Base-by-base conservation (phyloP, 1,139 yeast species). In the Pichia sp. region DNA sequence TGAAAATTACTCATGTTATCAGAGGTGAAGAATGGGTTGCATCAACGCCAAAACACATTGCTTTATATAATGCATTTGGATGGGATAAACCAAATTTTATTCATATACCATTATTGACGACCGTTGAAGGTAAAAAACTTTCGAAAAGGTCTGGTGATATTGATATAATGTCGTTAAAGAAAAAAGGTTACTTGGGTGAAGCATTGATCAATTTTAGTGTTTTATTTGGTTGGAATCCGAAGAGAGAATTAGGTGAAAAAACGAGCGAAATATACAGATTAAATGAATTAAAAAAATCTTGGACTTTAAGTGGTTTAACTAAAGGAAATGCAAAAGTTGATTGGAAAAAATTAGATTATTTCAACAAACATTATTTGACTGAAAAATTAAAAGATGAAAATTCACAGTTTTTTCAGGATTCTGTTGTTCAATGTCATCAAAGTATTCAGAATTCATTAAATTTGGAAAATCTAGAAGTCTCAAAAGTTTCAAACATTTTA, bases 1-100 rank as follows among this genome's bases (percentile, higher is more conserved):
- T 93, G 99, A 69, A 80, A 47, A 87, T 93, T 44, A 87, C 97
- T 0, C 98, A 95, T 67, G 99, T 93, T 11, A 82, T 93, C 13
- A 75, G 99, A 58, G 99, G 99, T 39, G 99, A 93, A 65, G 98
- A 93, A 67, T 95, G 99, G 99, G 72, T 93, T 11, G 85, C 96
- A 1, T 87, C 98, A 0, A 93, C 99, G 0, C 96, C 98, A 3
- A 93, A 91, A 60, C 99, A 93, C 64, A 75, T 89, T 46, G 95
- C 96, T 0, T 69, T 93, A 53, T 95, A 93, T 64, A 62, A 76
- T 25, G 96, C 97, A 0, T 84, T 93, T 66, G 93, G 90, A 0
- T 91, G 97, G 98, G 60, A 65, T 0, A 81, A 87, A 0, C 99
- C 99, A 0, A 63, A 74, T 33, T 95, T 81, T 65, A 76, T 86